Conservation (phyloP, 2,329 filamentous ascomycete genomes). For the Penicillium paneum region DNA sequence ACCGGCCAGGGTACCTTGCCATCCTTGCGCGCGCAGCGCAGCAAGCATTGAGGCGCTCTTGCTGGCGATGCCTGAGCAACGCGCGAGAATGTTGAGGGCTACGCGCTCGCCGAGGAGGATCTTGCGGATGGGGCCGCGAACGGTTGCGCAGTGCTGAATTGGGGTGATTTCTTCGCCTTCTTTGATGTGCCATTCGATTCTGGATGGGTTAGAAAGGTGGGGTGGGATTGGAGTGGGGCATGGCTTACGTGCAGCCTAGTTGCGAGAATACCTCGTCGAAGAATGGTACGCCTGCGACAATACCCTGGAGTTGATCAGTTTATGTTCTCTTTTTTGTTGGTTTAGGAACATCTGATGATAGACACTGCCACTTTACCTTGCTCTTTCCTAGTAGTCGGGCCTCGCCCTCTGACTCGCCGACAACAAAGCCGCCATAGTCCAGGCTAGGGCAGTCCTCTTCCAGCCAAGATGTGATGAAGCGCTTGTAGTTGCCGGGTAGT, state of each 20-base stretch:
- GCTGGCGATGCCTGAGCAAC: constrained; percentile 88
- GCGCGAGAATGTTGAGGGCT: constrained; percentile 81
- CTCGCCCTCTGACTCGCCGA: constrained; percentile 58
- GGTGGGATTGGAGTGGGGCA: not conserved
- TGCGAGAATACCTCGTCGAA: constrained; percentile 91
- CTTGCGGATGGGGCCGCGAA: constrained; percentile 76
- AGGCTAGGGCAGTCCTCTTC: constrained; percentile 95
- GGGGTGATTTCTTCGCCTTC: constrained; percentile 70
- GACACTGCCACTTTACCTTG: constrained; percentile 34
- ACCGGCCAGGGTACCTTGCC: constrained; percentile 79
- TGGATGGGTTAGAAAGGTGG: constrained; percentile 22
- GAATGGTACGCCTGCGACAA: constrained; percentile 90
- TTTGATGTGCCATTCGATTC: constrained; percentile 78
- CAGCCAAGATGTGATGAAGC: constrained; percentile 77
- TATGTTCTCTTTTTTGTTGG: not conserved
- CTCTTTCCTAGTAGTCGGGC: constrained; percentile 57
- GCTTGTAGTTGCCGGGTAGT: constrained; percentile 80
- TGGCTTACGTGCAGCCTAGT: constrained; percentile 69
- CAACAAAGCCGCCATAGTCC: constrained; percentile 96
- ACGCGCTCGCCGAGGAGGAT: constrained; percentile 90
- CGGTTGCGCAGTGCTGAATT: constrained; percentile 70
- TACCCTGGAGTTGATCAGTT: constrained; percentile 51
- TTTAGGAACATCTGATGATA: not conserved
- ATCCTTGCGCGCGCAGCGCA: constrained; percentile 62
- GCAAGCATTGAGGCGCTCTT: constrained; percentile 49